Conservation (phyloP, 2,329 filamentous ascomycete genomes). For the Aspergillus neotritici region DNA sequence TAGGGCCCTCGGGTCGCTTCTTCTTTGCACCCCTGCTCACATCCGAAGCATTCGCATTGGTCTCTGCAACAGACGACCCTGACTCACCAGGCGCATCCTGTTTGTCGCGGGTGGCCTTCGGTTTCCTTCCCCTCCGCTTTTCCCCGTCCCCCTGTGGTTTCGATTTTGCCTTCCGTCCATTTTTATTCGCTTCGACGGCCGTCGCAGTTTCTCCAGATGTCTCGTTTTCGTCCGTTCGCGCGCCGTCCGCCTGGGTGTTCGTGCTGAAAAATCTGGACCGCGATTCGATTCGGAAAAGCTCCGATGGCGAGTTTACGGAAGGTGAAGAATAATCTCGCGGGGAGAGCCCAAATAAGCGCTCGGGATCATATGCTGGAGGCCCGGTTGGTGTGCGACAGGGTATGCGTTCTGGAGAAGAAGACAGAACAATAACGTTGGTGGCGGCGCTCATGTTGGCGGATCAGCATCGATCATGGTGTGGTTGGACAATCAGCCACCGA, state of each 20-base stretch:
- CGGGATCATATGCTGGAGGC: constrained; percentile 16
- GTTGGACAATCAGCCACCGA: no score
- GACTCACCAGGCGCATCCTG: constrained; percentile 1
- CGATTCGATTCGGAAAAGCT: constrained; percentile 18
- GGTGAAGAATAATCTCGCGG: constrained; percentile 21
- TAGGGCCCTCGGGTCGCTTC: constrained; percentile 16
- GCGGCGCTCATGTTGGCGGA: constrained; percentile 33
- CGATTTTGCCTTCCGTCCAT: constrained; percentile 4
- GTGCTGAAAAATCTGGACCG: constrained; percentile 24
- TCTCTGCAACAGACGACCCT: constrained; percentile 4
- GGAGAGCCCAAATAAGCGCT: constrained; percentile 12
- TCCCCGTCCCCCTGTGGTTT: constrained; percentile 8
- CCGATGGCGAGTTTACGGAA: constrained; percentile 22
- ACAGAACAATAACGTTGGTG: constrained; percentile 36
- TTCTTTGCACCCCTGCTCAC: constrained; percentile 21
- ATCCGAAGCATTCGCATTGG: constrained; percentile 14
- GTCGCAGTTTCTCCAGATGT: constrained; percentile 6
- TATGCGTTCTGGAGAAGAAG: constrained; percentile 36
- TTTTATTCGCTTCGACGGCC: constrained; percentile 5
- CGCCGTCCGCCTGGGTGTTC: constrained; percentile 1
- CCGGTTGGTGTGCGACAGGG: constrained; percentile 25
- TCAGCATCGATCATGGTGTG: constrained; percentile 1
- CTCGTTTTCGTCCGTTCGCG: constrained; percentile 6
- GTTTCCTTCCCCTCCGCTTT: constrained; percentile 13
- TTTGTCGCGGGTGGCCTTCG: constrained; percentile 2